Evolutionary conservation across 768 basidiomycete genomes (phyloP), one percentile per base, ranked within the genome.

Genomic region (Calocybe gangraenosa): DNA sequence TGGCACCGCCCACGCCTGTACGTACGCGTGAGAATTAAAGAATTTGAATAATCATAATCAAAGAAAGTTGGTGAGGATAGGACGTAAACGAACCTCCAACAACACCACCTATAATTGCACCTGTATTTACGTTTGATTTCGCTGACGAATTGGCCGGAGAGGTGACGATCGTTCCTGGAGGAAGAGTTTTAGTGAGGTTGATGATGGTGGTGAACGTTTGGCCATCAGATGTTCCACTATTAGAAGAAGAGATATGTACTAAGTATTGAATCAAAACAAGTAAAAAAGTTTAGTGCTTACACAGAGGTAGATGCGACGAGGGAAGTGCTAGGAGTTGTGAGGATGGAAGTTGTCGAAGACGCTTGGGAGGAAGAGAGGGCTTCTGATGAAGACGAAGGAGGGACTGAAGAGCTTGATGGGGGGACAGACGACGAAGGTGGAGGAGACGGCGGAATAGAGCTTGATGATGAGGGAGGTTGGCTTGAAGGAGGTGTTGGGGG

Each of bases 61-160:
- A n/a, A n/a, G n/a, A n/a, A n/a, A n/a, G 21, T 51, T 18, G 40
- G 37, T 41, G 21, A 42, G 42, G 32, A 32, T 18, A 10, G 13
- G 31, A 10, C 18, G 25, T 13, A n/a, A 13, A 46, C 63, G 35
- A 50, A 50, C 76, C 78, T 45, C 76, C 76, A n/a, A 78, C 72
- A 2, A 71, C 69, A 14, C 73, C 73, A 8, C 78, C 78, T 3
- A 77, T 69, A 46, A 80, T 78, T 3, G 75, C 63, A 21, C 66
- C 73, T 0, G 64, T 66, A 46, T 66, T 61, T 11, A 11, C 18
- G 49, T 44, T 7, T 36, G 43, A 1, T 42, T 22, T 10, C 36
- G 22, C n/a, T 47, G 31, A 14, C 34, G 34, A 15, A 7, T 17
- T 3, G 1, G 53, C 11, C 0, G 47, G 8, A 7, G 41, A 14